Base-by-base conservation (phyloP, 1,284 basidiomycete genomes). In the Puccinia hordei region DNA sequence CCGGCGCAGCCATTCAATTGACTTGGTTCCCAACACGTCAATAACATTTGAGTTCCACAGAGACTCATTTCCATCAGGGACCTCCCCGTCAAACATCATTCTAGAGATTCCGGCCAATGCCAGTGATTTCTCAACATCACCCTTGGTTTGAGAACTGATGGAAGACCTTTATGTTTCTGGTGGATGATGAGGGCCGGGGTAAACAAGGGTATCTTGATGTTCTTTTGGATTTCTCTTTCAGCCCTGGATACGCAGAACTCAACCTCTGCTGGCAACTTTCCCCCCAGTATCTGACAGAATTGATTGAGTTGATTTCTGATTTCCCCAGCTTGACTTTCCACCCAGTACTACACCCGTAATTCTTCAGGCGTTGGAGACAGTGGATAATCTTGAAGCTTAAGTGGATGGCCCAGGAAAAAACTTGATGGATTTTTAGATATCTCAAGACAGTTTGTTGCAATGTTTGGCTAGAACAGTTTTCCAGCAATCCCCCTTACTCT, bases 211-310 rank as follows among this genome's bases (percentile, higher is more conserved):
- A 35, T 27, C 13, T 24, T 61, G 33, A 65, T 65, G 13, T 65
- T 35, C 38, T 65, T 65, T 33, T n/a, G 61, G 9, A 65, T 65
- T 65, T 65, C 61, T 38, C 19, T 41, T 65, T 65, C 30, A 38
- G 61, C 61, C 15, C n/a, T 30, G 2, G 13, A 38, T 5, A 65
- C 30, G 5, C 10, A 17, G 33, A 65, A 65, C 5, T 65, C 61
- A 4, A 38, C 19, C 61, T 65, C 61, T 2, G 61, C 61, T 38
- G 61, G 30, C 17, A 33, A 5, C 30, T 22, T 38, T 17, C 22
- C 61, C 6, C 3, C 3, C 3, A 65, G 38, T 8, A 4, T 38
- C 19, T 65, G 2, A 27, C 61, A n/a, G 2, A 65, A 17, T 65
- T 27, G 24, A 65, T 38, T 41, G 61, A 65, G 61, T 38, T 65